These are phyloP conservation scores for Xylaria sp. DNA, from an alignment of 2,329 filamentous ascomycete genomes.

Conservation along the genomic window DNA sequence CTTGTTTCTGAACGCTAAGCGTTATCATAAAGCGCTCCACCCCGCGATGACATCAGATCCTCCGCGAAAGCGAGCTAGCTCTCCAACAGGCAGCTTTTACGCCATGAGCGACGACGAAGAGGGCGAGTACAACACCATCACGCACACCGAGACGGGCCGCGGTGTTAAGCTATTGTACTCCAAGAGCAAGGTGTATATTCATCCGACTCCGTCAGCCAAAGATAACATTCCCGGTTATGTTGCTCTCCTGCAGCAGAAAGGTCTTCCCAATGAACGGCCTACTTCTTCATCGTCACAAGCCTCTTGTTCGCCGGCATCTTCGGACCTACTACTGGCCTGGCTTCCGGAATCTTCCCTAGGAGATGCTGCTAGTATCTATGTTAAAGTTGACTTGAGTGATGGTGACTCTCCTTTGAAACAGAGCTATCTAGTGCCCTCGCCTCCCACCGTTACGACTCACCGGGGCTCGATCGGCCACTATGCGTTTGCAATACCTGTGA, in stretches of 20 bases:
- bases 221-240: conserved; percentile 97
- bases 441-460: conserved; percentile 85
- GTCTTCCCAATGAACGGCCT: conserved; percentile 54
- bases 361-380: conserved; percentile 87
- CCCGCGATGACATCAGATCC: conserved; percentile 52
- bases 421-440: conserved; percentile 89
- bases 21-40: conserved; percentile 24
- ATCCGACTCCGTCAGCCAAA: conserved; percentile 90
- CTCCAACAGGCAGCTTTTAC: conserved; percentile 89
- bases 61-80: conserved; percentile 60
- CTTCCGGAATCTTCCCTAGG: conserved; percentile 89
- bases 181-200: conserved; percentile 99
- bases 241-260: conserved; percentile 91
- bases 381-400: conserved; percentile 92
- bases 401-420: conserved; percentile 83
- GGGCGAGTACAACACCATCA: conserved; percentile 93
- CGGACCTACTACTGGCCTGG: conserved; percentile 90
- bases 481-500: conserved; percentile 90
- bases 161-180: conserved; percentile 95
- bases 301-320: conserved; percentile 62
- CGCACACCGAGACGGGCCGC: conserved; percentile 77
- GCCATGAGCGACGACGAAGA: conserved; percentile 97
- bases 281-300: conserved; percentile 58
- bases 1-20: conserved; percentile 13
- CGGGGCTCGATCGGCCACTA: conserved; percentile 79